Evolutionary conservation across 2,329 filamentous ascomycete genomes (phyloP).

Genomic region (Aspergillus sojae): DNA sequence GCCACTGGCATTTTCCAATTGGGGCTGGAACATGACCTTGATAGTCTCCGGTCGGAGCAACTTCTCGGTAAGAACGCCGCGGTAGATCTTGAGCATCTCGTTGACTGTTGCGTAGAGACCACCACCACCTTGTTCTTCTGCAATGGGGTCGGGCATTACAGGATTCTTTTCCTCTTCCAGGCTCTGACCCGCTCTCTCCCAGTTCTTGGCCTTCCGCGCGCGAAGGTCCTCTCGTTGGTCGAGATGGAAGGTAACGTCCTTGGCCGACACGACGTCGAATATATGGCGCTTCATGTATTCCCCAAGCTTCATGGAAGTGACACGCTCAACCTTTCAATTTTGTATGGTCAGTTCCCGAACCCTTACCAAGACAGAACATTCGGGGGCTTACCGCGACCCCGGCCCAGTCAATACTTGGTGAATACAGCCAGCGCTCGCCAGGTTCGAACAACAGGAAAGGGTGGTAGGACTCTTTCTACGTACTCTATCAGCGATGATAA

Average conservation of each 20-base stretch:
- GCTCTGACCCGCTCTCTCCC: background rate
- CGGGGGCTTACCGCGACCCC: background rate
- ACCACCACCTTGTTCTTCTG: conserved; percentile 1
- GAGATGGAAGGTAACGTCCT: conserved; percentile 9
- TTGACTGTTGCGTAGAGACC: conserved; percentile 8
- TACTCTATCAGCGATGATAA: background rate
- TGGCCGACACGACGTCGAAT: conserved; percentile 7
- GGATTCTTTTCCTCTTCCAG: background rate
- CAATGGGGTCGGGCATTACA: background rate
- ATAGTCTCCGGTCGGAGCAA: conserved; percentile 4
- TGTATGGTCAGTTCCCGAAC: background rate
- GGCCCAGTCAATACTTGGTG: conserved; percentile 2
- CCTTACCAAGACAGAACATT: background rate
- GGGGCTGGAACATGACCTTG: conserved; percentile 7
- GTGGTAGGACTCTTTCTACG: background rate
- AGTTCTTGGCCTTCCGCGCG: background rate
- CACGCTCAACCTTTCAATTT: conserved; percentile 3
- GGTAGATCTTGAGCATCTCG: conserved; percentile 10
- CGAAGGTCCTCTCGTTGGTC: conserved; percentile 8
- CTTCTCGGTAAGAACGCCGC: background rate
- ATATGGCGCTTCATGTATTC: conserved; percentile 9
- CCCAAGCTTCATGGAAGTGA: conserved; percentile 10
- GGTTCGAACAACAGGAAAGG: conserved; percentile 6
- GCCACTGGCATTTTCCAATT: background rate
- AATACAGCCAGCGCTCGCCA: conserved; percentile 9